Base-by-base conservation (phyloP, 257 asterid species). In the Petunia secreta region DNA sequence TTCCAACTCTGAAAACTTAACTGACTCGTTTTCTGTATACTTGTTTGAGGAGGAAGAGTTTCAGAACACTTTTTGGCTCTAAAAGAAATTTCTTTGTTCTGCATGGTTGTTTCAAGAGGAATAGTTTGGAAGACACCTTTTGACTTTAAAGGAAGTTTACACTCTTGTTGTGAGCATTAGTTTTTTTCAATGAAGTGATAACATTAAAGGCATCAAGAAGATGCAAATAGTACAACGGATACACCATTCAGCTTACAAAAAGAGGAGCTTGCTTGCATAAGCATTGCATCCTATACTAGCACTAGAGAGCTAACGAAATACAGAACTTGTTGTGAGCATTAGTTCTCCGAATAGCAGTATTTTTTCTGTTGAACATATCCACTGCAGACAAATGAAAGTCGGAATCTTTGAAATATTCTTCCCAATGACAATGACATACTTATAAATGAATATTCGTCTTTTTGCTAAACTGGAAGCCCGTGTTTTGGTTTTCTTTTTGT, bases 61-160 rank as follows among this genome's bases (percentile, higher is more conserved):
- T 40, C 37, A 37, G 53, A 66, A 66, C 9, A 40, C 6, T 52
- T 40, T 66, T 66, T 40, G 75, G 41, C 53, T 66, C 41, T n/a
- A 40, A 65, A 66, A 6, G 75, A 40, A 15, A 14, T 66, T 66
- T 66, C 5, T 66, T 53, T 68, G 39, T 43, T 43, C 37, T 11
- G 55, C 40, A 2, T 43, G 76, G 57, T n/a, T 68, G 5, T 68
- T 68, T 69, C 76, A 16, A 9, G 76, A 2, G 76, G 16, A 69
- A 69, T 44, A 16, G 76, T 44, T 46, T 69, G 40, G 59, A 69
- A 4, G 59, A 69, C 76, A 69, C 41, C 41, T 69, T 44, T 69
- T 25, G 76, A 58, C 16, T 69, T 69, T 44, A 68, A 44, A 44
- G 57, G 41, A 69, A 69, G 37, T 69, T 69, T 25, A 25, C 8